Conservation (phyloP, 306 rosid genomes). For the Castanea sativa region DNA sequence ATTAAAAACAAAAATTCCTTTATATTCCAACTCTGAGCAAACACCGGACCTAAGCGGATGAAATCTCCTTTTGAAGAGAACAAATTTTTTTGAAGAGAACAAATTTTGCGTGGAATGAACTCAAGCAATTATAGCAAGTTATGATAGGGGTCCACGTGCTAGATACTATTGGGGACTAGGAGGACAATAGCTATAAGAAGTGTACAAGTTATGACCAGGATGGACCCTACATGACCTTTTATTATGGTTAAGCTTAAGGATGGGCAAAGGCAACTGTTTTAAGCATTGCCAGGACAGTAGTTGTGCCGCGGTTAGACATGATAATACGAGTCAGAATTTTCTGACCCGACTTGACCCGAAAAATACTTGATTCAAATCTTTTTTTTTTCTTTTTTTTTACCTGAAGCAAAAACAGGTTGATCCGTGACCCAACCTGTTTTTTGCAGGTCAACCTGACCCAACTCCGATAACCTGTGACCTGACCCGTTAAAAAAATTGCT, state of each 20-base stretch:
- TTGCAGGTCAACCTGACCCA: too few relatives aligned
- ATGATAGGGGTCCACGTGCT: conserved; percentile 80
- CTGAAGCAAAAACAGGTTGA: too few relatives aligned
- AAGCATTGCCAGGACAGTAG: conserved; percentile 39
- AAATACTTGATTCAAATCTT: too few relatives aligned
- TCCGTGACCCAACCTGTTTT: too few relatives aligned
- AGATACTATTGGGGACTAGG: conserved; percentile 42
- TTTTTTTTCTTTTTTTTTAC: too few relatives aligned
- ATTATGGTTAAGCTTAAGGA: conserved; percentile 10
- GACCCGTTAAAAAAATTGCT: too few relatives aligned
- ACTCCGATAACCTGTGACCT: too few relatives aligned
- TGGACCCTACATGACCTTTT: conserved; percentile 33
- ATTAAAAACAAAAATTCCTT: too few relatives aligned
- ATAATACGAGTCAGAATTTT: too few relatives aligned
- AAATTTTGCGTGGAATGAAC: conserved; percentile 64
- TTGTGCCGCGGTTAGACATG: too few relatives aligned
- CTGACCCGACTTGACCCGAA: too few relatives aligned
- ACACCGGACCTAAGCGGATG: conserved; percentile 63
- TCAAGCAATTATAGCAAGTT: conserved; percentile 64
- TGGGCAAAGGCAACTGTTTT: conserved; percentile 41
- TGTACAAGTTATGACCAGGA: conserved; percentile 32
- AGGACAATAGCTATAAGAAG: conserved; percentile 35
- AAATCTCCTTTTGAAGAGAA: conserved; percentile 47
- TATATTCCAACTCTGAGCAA: conserved; percentile 46
- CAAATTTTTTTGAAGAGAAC: conserved; percentile 51